Conservation (phyloP, 164 flowering plant species). For the Piper betle region DNA sequence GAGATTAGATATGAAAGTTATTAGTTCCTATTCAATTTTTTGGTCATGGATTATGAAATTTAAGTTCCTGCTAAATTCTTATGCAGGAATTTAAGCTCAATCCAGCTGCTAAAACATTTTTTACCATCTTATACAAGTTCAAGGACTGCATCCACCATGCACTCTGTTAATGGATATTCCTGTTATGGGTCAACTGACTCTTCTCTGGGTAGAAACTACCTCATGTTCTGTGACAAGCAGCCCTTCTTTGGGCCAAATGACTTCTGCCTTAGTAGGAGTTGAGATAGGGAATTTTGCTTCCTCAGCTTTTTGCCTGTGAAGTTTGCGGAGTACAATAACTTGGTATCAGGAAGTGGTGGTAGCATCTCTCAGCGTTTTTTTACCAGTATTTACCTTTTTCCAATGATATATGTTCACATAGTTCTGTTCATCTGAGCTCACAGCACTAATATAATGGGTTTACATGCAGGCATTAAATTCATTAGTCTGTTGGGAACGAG, state of each 20-base stretch:
- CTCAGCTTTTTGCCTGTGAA: slow-evolving; percentile 36
- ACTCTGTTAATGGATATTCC: slow-evolving; percentile 21
- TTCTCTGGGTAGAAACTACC: slow-evolving; percentile 20
- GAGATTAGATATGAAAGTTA: too few species aligned
- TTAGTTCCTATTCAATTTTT: too few species aligned
- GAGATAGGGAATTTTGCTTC: slow-evolving; percentile 30
- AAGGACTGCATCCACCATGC: slow-evolving; percentile 25
- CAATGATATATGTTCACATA: too few species aligned
- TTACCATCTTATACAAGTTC: slow-evolving; percentile 39
- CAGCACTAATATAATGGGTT: too few species aligned
- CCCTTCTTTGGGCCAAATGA: too few species aligned
- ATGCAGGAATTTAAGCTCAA: slow-evolving; percentile 73
- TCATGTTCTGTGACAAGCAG: too few species aligned
- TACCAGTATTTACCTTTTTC: slow-evolving; percentile 38
- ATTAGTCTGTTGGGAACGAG: too few species aligned
- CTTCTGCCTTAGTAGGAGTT: slow-evolving; percentile 35
- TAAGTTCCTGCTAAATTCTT: not conserved
- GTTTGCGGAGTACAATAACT: slow-evolving; percentile 32
- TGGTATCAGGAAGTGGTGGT: slow-evolving; percentile 35
- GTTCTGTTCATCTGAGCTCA: too few species aligned
- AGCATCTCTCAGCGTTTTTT: slow-evolving; percentile 35
- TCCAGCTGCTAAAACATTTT: slow-evolving; percentile 68
- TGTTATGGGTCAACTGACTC: slow-evolving; percentile 34
- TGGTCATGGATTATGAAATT: too few species aligned
- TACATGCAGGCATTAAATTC: too few species aligned